phyloP scores from a whole-genome alignment of 495 filamentous ascomycete species.

The Aspergillus haitiensis region DNA sequence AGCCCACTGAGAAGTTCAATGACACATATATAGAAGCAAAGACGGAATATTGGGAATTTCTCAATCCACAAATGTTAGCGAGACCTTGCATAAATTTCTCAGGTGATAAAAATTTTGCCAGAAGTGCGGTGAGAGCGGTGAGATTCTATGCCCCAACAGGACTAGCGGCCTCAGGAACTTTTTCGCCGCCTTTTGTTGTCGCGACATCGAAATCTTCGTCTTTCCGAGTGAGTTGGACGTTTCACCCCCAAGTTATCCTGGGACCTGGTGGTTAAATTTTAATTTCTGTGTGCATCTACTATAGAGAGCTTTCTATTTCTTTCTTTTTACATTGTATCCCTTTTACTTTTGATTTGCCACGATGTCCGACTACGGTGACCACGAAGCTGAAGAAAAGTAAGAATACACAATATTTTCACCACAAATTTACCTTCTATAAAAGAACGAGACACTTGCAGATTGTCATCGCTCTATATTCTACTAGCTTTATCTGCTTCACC shows the following conservation, averaged over 20 bases:
- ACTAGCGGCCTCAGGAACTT: slow-evolving; percentile 40
- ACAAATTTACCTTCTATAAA: background rate
- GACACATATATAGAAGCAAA: slow-evolving; percentile 7
- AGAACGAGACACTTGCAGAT: background rate
- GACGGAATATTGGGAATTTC: slow-evolving; percentile 5
- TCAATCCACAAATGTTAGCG: slow-evolving; percentile 1
- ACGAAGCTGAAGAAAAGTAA: slow-evolving; percentile 61
- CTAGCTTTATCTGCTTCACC: slow-evolving; percentile 6
- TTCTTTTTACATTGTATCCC: slow-evolving; percentile 3
- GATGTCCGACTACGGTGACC: slow-evolving; percentile 87
- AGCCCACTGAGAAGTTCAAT: background rate
- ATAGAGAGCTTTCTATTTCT: slow-evolving; percentile 16
- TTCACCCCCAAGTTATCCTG: slow-evolving; percentile 16
- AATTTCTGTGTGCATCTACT: slow-evolving; percentile 17
- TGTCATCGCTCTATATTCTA: background rate
- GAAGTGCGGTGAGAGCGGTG: slow-evolving; percentile 31
- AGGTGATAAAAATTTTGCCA: slow-evolving; percentile 42
- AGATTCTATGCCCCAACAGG: slow-evolving; percentile 24
- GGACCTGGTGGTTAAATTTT: slow-evolving; percentile 17
- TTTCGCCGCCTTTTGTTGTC: slow-evolving; percentile 41
- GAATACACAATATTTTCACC: slow-evolving; percentile 21
- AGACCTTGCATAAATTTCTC: slow-evolving; percentile 9
- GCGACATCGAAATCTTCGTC: slow-evolving; percentile 27
- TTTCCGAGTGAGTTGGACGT: slow-evolving; percentile 15
- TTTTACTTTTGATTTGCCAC: slow-evolving; percentile 28